Percentiles rank a stretch among this genome's conserved stretches.
Evolutionary conservation across 305 asterid genomes (phyloP).

Genomic region (Plantago rigida): DNA sequence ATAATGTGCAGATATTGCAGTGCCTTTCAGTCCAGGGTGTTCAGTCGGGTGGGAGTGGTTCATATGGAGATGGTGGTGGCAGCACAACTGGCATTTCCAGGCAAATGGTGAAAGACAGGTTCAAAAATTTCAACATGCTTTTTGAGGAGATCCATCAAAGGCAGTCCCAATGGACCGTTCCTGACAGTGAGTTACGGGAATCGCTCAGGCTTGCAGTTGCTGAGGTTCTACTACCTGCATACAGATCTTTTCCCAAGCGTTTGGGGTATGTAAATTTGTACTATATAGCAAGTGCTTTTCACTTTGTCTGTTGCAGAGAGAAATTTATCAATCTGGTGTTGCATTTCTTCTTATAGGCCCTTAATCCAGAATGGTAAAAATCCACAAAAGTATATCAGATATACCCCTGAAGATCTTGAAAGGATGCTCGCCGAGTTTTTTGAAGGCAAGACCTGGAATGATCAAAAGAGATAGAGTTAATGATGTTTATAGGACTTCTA

Average conservation of each 20-base stretch:
- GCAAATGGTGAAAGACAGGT: conserved; percentile 74
- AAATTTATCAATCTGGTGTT: neutral
- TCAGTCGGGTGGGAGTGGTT: conserved; percentile 40
- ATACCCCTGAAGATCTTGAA: conserved; percentile 78
- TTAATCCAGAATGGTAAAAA: conserved; percentile 77
- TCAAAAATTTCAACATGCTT: conserved; percentile 62
- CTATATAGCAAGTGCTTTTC: neutral
- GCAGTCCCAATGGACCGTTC: conserved; percentile 97
- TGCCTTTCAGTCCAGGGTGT: conserved; percentile 67
- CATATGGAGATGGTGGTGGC: conserved; percentile 40
- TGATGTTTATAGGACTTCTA: too few species aligned
- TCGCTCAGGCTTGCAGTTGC: conserved; percentile 91
- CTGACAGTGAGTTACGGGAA: conserved; percentile 91
- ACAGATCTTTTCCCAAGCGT: conserved; percentile 71
- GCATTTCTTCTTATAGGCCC: conserved; percentile 38
- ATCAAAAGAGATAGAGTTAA: conserved; percentile 38
- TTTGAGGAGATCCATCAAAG: conserved; percentile 96
- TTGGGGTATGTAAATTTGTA: conserved; percentile 47
- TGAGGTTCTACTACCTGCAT: conserved; percentile 92
- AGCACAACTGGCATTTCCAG: conserved; percentile 63
- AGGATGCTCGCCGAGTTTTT: conserved; percentile 88
- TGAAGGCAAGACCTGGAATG: conserved; percentile 83
- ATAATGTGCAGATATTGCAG: conserved; percentile 60
- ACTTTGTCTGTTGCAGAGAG: too few species aligned
- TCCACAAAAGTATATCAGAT: conserved; percentile 78